Evolutionary conservation across 2,329 filamentous ascomycete genomes (phyloP).

Genomic region (Coniella vitis): DNA sequence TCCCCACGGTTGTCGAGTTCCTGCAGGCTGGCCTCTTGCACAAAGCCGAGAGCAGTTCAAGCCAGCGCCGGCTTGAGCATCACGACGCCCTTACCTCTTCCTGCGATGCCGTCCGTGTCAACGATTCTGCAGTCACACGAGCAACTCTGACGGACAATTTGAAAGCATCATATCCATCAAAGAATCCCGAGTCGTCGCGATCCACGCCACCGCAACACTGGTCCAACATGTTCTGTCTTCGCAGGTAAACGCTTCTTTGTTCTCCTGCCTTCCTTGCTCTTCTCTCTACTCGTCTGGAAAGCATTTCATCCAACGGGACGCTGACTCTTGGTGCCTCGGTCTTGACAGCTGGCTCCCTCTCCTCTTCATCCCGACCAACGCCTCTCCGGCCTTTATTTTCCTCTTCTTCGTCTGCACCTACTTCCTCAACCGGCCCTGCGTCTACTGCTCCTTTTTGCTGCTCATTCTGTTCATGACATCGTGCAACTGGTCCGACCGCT

Average conservation of each 20-base stretch:
- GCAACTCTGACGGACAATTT: not conserved
- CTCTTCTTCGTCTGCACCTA: constrained; percentile 90
- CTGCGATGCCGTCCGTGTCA: constrained; percentile 7
- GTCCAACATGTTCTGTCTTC: constrained; percentile 56
- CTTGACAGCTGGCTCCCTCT: constrained; percentile 69
- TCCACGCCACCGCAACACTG: not conserved
- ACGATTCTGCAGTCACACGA: constrained; percentile 10
- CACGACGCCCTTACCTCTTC: not conserved
- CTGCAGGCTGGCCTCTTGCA: not conserved
- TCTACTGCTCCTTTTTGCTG: constrained; percentile 95
- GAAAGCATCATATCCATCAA: not conserved
- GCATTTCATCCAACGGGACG: not conserved
- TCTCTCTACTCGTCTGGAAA: too few relatives aligned
- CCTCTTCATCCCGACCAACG: constrained; percentile 82
- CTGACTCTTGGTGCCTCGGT: constrained; percentile 4
- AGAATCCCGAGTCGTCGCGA: too few relatives aligned
- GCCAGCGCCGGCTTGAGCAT: not conserved
- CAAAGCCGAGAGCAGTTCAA: not conserved
- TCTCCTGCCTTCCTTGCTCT: not conserved
- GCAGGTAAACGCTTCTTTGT: constrained; percentile 42
- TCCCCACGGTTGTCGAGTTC: too few relatives aligned
- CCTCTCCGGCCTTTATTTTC: constrained; percentile 78
- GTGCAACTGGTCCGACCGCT: constrained; percentile 82
- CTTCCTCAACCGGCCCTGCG: constrained; percentile 91
- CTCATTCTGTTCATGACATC: constrained; percentile 90